Conservation (phyloP, 805 yeast species). For the Saturnispora saitoi region DNA sequence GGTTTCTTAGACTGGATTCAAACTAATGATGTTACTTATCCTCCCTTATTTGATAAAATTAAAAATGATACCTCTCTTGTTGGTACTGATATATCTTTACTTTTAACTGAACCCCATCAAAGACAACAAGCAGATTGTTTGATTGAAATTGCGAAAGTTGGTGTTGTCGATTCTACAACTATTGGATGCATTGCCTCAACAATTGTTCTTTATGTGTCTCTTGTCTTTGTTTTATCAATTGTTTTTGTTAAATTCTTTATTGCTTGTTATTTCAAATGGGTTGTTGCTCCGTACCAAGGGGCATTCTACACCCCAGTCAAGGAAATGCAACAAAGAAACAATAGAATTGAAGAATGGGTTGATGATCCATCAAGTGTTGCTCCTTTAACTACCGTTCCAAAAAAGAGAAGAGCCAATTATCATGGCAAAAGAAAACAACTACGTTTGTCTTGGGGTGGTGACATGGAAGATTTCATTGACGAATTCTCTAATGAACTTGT, state of each 20-base stretch:
- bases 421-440: conserved; percentile 26
- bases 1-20: conserved; percentile 69
- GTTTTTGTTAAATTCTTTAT: conserved; percentile 69
- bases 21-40: conserved; percentile 60
- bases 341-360: conserved; percentile 79
- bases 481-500: neutral
- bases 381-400: conserved; percentile 44
- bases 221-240: conserved; percentile 76
- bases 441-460: conserved; percentile 33
- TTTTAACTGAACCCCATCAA: conserved; percentile 57
- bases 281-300: conserved; percentile 71
- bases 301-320: conserved; percentile 48
- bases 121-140: conserved; percentile 74
- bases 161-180: conserved; percentile 79
- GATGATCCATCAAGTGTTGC: conserved; percentile 48
- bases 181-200: conserved; percentile 91
- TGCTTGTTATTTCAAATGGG: conserved; percentile 88
- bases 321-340: conserved; percentile 53
- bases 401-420: conserved; percentile 43
- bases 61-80: conserved; percentile 42
- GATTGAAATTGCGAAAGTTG: conserved; percentile 79
- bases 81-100: conserved; percentile 77
- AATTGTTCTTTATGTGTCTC: conserved; percentile 70
- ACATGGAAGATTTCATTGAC: conserved; percentile 25
- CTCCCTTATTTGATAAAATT: conserved; percentile 59